Evolutionary conservation across 2,329 filamentous ascomycete genomes (phyloP).

Genomic region (Thelonectria blattea): DNA sequence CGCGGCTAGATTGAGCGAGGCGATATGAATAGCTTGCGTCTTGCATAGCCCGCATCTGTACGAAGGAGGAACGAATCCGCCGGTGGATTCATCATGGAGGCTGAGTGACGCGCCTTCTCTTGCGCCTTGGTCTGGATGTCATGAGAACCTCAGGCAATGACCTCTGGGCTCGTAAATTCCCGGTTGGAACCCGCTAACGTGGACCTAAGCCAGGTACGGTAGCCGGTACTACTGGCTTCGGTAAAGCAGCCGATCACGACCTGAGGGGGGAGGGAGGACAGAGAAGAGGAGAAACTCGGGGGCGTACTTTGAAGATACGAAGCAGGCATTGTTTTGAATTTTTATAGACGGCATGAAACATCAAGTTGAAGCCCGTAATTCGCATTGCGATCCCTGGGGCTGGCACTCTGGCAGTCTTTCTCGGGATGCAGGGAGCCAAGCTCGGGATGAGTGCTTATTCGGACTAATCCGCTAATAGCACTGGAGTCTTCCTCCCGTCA

Average conservation of each 20-base stretch:
- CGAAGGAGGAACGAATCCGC: background rate
- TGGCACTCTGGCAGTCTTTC: background rate
- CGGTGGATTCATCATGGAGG: background rate
- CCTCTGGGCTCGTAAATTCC: too few relatives aligned
- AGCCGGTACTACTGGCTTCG: too few relatives aligned
- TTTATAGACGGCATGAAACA: too few relatives aligned
- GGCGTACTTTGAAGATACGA: too few relatives aligned
- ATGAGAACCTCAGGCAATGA: too few relatives aligned
- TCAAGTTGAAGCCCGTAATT: background rate
- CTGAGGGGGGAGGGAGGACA: too few relatives aligned
- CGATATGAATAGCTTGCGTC: background rate
- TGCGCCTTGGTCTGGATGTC: too few relatives aligned
- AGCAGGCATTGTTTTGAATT: too few relatives aligned
- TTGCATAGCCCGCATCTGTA: background rate
- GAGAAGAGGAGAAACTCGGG: too few relatives aligned
- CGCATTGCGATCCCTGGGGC: background rate
- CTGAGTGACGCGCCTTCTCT: background rate
- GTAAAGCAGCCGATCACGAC: too few relatives aligned
- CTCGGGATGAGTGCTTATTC: background rate
- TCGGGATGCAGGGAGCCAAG: constrained; percentile 6
- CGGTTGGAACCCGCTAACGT: too few relatives aligned
- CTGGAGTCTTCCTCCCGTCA: background rate
- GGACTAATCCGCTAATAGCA: background rate
- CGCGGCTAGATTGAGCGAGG: background rate
- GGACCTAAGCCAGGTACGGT: too few relatives aligned